These are phyloP conservation scores for Nigrograna mackinnonii DNA, from an alignment of 2,329 filamentous ascomycete genomes.

Conservation along the genomic window DNA sequence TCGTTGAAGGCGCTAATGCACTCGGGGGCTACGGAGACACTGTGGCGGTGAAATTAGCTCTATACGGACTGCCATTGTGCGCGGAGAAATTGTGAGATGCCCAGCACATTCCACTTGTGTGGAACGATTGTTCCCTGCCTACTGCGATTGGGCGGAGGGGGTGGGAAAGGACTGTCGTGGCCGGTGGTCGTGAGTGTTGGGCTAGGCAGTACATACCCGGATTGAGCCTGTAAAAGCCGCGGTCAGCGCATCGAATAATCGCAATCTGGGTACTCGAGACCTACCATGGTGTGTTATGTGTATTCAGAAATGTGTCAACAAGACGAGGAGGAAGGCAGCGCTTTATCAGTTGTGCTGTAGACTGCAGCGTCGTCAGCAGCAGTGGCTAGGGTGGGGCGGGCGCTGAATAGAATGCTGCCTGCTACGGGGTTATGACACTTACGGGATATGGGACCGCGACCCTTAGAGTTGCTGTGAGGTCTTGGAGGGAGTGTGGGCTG, in stretches of 20 bases:
- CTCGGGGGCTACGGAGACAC: constrained; percentile 72
- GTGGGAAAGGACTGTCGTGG: not conserved
- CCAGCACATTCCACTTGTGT: too few species aligned
- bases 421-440: too few species aligned
- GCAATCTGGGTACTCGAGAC: constrained; percentile 7
- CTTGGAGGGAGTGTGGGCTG: not conserved
- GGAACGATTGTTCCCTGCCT: too few species aligned
- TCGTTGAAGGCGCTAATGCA: constrained; percentile 75
- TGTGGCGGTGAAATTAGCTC: constrained; percentile 41
- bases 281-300: constrained; percentile 40
- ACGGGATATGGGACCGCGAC: too few species aligned
- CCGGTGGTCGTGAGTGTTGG: constrained; percentile 4
- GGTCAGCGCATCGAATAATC: constrained; percentile 18
- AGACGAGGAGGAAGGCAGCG: constrained; percentile 22
- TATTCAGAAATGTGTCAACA: constrained; percentile 19
- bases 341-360: constrained; percentile 38
- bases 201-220: constrained; percentile 42
- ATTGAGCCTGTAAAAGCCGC: constrained; percentile 40
- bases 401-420: not conserved
- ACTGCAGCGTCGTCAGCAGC: constrained; percentile 41
- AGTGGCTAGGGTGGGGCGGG: constrained; percentile 8
- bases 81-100: not conserved
- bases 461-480: too few species aligned
- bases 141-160: not conserved
- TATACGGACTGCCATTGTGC: not conserved